These are phyloP conservation scores for Candida cerambycidarum DNA, from an alignment of 805 yeast genomes.

Conservation along the genomic window DNA sequence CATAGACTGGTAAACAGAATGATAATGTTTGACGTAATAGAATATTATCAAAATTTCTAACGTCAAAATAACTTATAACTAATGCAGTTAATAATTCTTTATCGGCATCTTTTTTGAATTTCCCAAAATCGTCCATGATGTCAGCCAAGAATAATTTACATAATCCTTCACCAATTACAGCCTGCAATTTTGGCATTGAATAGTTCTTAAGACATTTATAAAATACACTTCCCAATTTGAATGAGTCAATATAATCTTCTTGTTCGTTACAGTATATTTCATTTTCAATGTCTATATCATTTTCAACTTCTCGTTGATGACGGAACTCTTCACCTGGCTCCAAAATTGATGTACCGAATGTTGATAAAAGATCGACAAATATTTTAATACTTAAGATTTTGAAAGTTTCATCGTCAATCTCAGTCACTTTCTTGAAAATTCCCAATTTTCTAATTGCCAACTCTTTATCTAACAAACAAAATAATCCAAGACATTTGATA, in stretches of 20 bases:
- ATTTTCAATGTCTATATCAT: conserved; percentile 28
- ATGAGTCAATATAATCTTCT: conserved; percentile 48
- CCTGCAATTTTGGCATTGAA: conserved; percentile 65
- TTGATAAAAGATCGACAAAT: conserved; percentile 74
- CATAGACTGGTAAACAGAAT: conserved; percentile 85
- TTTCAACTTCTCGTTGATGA: conserved; percentile 22
- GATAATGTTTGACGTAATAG: conserved; percentile 76
- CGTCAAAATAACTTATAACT: conserved; percentile 72
- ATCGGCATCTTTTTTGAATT: conserved; percentile 9
- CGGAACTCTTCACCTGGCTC: conserved; percentile 32
- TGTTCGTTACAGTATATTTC: conserved; percentile 6
- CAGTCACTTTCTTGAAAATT: conserved; percentile 66
- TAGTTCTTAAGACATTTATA: conserved; percentile 61
- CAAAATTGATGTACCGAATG: conserved; percentile 70
- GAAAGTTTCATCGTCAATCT: conserved; percentile 63
- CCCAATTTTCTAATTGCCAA: conserved; percentile 64
- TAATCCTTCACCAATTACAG: conserved; percentile 81
- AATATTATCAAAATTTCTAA: conserved; percentile 59
- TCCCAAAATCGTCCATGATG: conserved; percentile 64
- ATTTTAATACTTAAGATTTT: conserved; percentile 64
- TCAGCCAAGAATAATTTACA: conserved; percentile 81
- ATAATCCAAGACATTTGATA: conserved; percentile 72
- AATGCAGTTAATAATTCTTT: conserved; percentile 60
- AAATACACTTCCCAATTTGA: conserved; percentile 66
- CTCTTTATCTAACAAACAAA: conserved; percentile 64